phyloP scores from a whole-genome alignment of 1,284 basidiomycete species.

The Exobasidium rhododendri region DNA sequence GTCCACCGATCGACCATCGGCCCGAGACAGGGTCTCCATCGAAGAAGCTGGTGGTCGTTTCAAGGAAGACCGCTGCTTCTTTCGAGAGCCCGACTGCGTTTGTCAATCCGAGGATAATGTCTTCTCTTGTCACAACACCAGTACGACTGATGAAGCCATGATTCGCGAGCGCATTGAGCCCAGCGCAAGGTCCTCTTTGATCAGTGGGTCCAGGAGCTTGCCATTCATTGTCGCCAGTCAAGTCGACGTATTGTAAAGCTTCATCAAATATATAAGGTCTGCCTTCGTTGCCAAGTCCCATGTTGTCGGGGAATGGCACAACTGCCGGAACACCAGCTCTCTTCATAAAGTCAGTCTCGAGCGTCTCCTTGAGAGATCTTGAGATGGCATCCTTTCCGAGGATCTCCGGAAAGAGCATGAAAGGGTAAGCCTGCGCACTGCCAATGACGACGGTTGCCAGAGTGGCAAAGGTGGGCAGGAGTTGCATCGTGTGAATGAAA shows the following conservation, averaged over 20 bases:
- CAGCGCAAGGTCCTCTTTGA: conserved; percentile 11
- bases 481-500: conserved; percentile 5
- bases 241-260: conserved; percentile 7
- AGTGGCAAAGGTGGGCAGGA: background rate
- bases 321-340: conserved; percentile 1
- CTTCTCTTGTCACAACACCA: conserved; percentile 44
- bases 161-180: conserved; percentile 53
- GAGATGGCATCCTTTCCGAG: background rate
- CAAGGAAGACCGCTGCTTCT: conserved; percentile 45
- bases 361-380: background rate
- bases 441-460: background rate
- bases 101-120: conserved; percentile 5
- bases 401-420: conserved; percentile 7
- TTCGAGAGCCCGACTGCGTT: conserved; percentile 38
- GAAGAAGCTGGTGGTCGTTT: conserved; percentile 34
- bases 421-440: conserved; percentile 1
- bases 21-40: conserved; percentile 44
- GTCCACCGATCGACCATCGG: conserved; percentile 28
- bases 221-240: conserved; percentile 18
- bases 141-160: conserved; percentile 34
- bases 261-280: conserved; percentile 11
- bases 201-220: conserved; percentile 16
- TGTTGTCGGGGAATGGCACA: conserved; percentile 3
- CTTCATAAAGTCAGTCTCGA: conserved; percentile 1
- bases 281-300: background rate